Evolutionary conservation across 768 basidiomycete species (phyloP).

Genomic region (Mrakia blollopis): DNA sequence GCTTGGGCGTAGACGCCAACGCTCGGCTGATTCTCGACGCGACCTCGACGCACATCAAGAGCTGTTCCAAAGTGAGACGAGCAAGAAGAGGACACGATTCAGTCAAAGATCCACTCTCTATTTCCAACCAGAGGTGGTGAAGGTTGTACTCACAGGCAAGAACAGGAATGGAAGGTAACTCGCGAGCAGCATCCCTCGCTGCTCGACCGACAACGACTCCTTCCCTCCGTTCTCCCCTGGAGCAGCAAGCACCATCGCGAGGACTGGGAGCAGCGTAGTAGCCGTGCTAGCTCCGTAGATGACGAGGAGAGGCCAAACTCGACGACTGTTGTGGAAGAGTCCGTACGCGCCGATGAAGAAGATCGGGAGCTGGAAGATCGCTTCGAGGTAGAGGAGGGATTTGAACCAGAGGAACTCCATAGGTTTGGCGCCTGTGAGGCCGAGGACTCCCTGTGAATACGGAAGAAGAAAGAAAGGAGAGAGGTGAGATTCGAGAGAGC

Average conservation of each 20-base stretch:
- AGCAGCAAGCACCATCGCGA: constrained; percentile 57
- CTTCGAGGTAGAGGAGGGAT: constrained; percentile 42
- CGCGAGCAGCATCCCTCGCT: constrained; percentile 57
- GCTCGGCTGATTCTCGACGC: neutral
- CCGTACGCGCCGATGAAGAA: constrained; percentile 60
- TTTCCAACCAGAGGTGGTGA: neutral
- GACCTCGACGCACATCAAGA: constrained; percentile 37
- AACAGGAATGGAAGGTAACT: constrained; percentile 73
- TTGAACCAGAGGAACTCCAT: neutral
- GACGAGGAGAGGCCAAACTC: constrained; percentile 60
- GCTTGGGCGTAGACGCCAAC: neutral
- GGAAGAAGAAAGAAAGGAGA: neutral
- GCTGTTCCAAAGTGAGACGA: constrained; percentile 57
- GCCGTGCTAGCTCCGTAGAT: constrained; percentile 71
- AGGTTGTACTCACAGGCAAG: constrained; percentile 48
- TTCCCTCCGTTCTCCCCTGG: constrained; percentile 35
- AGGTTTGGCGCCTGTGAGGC: neutral
- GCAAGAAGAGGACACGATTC: neutral
- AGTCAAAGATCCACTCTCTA: neutral
- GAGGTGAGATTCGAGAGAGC: neutral
- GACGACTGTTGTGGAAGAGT: constrained; percentile 45
- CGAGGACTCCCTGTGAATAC: neutral
- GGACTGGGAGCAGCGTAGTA: constrained; percentile 70
- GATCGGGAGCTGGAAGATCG: constrained; percentile 60
- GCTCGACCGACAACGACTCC: constrained; percentile 38